Base-by-base conservation (phyloP, 1,139 yeast species). In the Hemisphaericaspora lyxosophila region DNA sequence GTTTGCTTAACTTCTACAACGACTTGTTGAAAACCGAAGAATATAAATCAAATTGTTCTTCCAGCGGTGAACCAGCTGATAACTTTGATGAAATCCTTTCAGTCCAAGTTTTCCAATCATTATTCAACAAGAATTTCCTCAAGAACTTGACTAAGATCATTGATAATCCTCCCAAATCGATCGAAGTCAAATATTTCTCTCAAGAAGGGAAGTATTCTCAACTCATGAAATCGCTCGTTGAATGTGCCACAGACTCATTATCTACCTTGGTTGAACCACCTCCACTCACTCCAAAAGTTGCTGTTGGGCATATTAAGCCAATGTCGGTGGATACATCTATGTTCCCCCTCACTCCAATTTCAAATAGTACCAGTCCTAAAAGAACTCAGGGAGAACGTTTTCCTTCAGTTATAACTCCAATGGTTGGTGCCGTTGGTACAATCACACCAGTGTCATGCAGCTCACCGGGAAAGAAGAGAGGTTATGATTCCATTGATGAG, bases 121-220 rank as follows among this genome's bases (percentile, higher is more conserved):
- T 46, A 31, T 45, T 46, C 13, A 36, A 40, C 45, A 54, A 54
- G 43, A 40, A 42, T 31, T 60, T 61, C 46, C 63, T 61, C 46
- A 48, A 53, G 41, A 57, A 57, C 41, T 60, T 69, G 47, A 52
- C 64, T 35, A 70, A 68, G 50, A 67, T 70, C 26, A 56, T 70
- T 47, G 67, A 68, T 46, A 62, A 69, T 45, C 75, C 76, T 6
- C 77, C 77, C 27, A 73, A 73, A 26, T 61, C 70, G 26, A 58
- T 71, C 46, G 68, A 67, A 43, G 52, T 63, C 41, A 70, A 69
- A 47, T 70, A 70, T 50, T 70, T 69, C 48, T 56, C 58, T 44
- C 69, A 68, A 30, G 56, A 54, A 28, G 62, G 65, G 38, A 64
- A 64, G 45, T 62, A 60, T 51, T 58, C 64, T 32, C 57, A 58